phyloP scores from a whole-genome alignment of 2,329 filamentous ascomycete genomes.

The Diaporthe longicolla region DNA sequence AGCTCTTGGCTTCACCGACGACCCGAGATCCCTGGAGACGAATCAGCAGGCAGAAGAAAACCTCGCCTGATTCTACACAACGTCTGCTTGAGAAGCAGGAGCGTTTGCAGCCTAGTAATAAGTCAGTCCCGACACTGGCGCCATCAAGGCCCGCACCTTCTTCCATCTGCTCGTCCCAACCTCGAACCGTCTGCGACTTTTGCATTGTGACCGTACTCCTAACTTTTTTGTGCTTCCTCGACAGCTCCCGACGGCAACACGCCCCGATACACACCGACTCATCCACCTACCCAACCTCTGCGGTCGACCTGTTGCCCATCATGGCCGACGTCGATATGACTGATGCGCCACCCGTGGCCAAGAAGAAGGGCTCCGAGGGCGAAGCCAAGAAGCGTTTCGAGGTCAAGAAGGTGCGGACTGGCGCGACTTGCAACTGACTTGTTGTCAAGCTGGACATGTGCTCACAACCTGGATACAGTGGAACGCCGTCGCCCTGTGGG shows the following conservation, averaged over 20 bases:
- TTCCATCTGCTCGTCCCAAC: slow-evolving; percentile 4
- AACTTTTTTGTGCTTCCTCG: slow-evolving; percentile 13
- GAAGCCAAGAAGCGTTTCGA: slow-evolving; percentile 96
- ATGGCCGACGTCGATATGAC: slow-evolving; percentile 99
- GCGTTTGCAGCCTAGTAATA: neutral
- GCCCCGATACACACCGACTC: neutral
- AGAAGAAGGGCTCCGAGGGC: slow-evolving; percentile 60
- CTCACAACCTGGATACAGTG: slow-evolving; percentile 70
- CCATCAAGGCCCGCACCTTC: slow-evolving; percentile 33
- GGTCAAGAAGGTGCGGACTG: slow-evolving; percentile 87
- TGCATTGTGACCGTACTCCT: neutral
- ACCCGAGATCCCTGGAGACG: neutral
- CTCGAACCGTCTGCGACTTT: slow-evolving; percentile 2
- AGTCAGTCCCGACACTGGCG: slow-evolving; percentile 23
- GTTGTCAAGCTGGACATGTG: neutral
- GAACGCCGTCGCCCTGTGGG: slow-evolving; percentile 98
- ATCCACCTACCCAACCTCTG: neutral
- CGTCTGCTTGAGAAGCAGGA: neutral
- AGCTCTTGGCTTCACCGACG: neutral
- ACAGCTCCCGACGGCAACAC: neutral
- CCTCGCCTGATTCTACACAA: neutral
- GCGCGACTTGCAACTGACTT: neutral
- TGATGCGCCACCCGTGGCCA: slow-evolving; percentile 77
- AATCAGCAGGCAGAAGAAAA: neutral
- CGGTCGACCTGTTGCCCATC: slow-evolving; percentile 39